Base-by-base conservation (phyloP, 1,284 basidiomycete genomes). In the Blastosporella zonata region DNA sequence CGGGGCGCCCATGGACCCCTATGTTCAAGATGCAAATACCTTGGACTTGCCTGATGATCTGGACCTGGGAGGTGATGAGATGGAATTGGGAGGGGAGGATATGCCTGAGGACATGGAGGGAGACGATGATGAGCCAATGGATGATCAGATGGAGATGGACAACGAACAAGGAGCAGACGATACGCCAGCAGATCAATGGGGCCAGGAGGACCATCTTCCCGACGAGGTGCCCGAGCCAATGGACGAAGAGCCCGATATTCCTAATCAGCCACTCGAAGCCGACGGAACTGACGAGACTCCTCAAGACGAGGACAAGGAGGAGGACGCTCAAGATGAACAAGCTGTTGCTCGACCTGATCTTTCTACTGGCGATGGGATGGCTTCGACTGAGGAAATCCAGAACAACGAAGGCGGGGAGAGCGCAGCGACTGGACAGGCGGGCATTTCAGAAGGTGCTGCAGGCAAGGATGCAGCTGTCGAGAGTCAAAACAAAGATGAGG, bases 11-110 rank as follows among this genome's bases (percentile, higher is more conserved):
- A 78, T 90, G 65, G 84, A 90, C 55, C 78, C 89, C 20, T 74
- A 82, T 52, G 67, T 90, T 46, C 82, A 79, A 18, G 88, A 94
- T 58, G 84, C 83, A 5, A 77, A 93, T 46, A 84, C 82, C 2
- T 75, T 96, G 43, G 88, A 95, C 59, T 74, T 95, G 12, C 93
- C 93, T 0, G 90, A 93, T 31, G 84, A 93, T 57, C 74, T 95
- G 65, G 73, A 91, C 49, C 67, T 95, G 5, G 82, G 69, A n/a
- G 64, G 54, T 0, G 87, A 91, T 29, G 84, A 89, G 52, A 70
- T 87, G 61, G 73, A 87, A 21, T 59, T 63, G 21, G 72, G 66
- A 37, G 63, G 65, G 15, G 64, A 55, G 1, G 55, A 56, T 52
- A 64, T 48, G 56, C 66, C 43, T 57, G 67, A 71, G 36, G 68